phyloP scores from a whole-genome alignment of 441 rosid species.

The Pelargonium citronellum region DNA sequence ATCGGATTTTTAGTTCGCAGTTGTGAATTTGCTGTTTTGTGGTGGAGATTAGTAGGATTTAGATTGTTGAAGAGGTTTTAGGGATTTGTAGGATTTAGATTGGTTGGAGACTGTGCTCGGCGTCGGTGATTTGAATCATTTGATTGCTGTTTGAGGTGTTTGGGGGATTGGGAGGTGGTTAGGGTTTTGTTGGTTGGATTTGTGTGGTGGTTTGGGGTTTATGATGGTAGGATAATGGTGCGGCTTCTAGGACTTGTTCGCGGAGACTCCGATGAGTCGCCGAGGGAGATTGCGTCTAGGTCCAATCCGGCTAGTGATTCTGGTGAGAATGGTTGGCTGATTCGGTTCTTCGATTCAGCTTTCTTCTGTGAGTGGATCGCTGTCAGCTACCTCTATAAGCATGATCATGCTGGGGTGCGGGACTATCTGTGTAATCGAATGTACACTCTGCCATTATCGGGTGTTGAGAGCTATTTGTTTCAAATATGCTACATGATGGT shows the following conservation, averaged over 20 bases:
- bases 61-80: conserved; percentile 30
- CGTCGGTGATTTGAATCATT: conserved; percentile 17
- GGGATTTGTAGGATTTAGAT: conserved; percentile 35
- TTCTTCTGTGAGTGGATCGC: conserved; percentile 99
- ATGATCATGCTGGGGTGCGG: conserved; percentile 83
- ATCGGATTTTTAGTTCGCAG: conserved; percentile 18
- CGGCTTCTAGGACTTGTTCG: conserved; percentile 76
- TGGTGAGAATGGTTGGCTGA: conserved; percentile 93
- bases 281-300: conserved; percentile 78
- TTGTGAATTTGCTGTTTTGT: conserved; percentile 13
- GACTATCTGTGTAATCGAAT: conserved; percentile 95
- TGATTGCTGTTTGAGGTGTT: conserved; percentile 11
- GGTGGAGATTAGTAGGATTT: conserved; percentile 32
- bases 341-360: conserved; percentile 90
- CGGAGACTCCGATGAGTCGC: conserved; percentile 67
- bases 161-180: conserved; percentile 20
- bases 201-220: conserved; percentile 3
- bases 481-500: conserved; percentile 93
- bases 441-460: conserved; percentile 87
- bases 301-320: conserved; percentile 57
- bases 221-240: conserved; percentile 62
- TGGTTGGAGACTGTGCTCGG: conserved; percentile 21
- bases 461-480: conserved; percentile 86
- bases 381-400: conserved; percentile 95
- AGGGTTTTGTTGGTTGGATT: conserved; percentile 20